phyloP scores from a whole-genome alignment of 306 rosid genomes.

The Alnus rubra region DNA sequence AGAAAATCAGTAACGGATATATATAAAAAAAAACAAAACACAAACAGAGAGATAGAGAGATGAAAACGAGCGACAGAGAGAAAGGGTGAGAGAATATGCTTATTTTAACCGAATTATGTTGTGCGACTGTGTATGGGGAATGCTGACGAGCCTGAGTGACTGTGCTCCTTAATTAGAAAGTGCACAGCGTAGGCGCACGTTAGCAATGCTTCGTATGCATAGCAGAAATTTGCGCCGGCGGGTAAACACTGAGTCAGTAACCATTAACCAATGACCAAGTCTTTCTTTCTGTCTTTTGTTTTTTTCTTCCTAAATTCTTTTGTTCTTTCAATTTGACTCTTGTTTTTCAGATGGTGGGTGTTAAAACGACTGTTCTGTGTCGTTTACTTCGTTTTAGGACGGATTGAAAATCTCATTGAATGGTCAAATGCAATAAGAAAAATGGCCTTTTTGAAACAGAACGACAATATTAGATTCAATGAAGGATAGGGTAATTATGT shows the following conservation, averaged over 20 bases:
- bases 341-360: too few species aligned
- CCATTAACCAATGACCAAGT: too few species aligned
- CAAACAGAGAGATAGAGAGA: background rate
- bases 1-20: conserved; percentile 32
- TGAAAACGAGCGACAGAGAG: conserved; percentile 17
- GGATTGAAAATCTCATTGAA: too few species aligned
- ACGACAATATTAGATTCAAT: too few species aligned
- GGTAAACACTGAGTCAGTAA: background rate
- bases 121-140: background rate
- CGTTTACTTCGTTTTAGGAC: too few species aligned
- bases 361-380: too few species aligned
- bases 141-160: background rate
- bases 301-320: too few species aligned
- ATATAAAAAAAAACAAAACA: conserved; percentile 1
- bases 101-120: conserved; percentile 22
- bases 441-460: too few species aligned
- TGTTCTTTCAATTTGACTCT: too few species aligned
- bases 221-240: background rate
- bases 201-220: background rate
- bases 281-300: too few species aligned
- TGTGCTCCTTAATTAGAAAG: background rate
- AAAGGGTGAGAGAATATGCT: conserved; percentile 27
- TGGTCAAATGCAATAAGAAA: too few species aligned
- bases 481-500: too few species aligned
- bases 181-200: background rate